phyloP scores from a whole-genome alignment of 2,329 filamentous ascomycete species.

The Colletotrichum cuscutae region DNA sequence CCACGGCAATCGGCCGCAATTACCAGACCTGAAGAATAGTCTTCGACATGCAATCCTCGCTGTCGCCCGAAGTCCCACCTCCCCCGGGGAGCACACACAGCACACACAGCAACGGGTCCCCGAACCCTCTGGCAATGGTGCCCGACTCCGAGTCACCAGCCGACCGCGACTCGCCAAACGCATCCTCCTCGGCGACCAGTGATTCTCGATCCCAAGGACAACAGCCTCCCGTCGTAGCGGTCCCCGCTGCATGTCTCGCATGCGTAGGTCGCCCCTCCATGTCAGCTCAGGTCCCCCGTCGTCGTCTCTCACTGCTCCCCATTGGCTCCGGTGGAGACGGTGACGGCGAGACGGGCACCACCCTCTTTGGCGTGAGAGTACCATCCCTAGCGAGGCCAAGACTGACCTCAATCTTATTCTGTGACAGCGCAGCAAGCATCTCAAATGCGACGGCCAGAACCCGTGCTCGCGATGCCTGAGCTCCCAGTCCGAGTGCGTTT shows the following conservation, averaged over 20 bases:
- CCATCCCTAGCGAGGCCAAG: background rate
- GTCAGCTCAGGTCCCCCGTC: background rate
- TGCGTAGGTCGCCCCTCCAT: slow-evolving; percentile 56
- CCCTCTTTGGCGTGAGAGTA: background rate
- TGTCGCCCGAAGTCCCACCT: slow-evolving; percentile 23
- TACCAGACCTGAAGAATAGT: background rate
- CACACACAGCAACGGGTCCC: slow-evolving; percentile 32
- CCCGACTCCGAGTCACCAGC: slow-evolving; percentile 36
- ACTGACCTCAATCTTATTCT: slow-evolving; percentile 9
- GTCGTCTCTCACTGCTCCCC: background rate
- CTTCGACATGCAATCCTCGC: slow-evolving; percentile 18
- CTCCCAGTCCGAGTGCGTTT: slow-evolving; percentile 71
- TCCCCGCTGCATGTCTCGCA: slow-evolving; percentile 64
- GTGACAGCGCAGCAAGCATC: slow-evolving; percentile 69
- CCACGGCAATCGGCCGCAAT: background rate
- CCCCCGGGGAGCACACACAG: slow-evolving; percentile 27
- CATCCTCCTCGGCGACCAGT: slow-evolving; percentile 36
- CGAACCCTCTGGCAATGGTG: slow-evolving; percentile 14
- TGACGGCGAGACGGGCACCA: background rate
- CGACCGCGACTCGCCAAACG: slow-evolving; percentile 27
- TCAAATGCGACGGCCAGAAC: slow-evolving; percentile 78
- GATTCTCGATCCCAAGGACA: slow-evolving; percentile 35
- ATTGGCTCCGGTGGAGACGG: background rate
- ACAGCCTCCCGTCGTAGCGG: slow-evolving; percentile 48
- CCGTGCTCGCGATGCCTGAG: slow-evolving; percentile 76